Conservation (phyloP, 1,284 basidiomycete species). For the Ceratobasidium sp. region DNA sequence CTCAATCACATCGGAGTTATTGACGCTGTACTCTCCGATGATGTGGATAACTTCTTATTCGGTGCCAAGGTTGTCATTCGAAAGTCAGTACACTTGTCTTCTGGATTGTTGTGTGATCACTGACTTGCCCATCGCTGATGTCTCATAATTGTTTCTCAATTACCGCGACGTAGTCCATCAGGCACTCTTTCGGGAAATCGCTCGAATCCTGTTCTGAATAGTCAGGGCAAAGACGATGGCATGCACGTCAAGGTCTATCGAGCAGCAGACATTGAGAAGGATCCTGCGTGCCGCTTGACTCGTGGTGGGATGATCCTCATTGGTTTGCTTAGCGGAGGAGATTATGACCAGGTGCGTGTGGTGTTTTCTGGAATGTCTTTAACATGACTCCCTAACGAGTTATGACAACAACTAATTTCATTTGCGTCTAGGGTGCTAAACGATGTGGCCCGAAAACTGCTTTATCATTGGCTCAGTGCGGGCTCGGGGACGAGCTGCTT, state of each 20-base stretch:
- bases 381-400: not conserved
- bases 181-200: slow-evolving; percentile 76
- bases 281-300: slow-evolving; percentile 69
- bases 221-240: slow-evolving; percentile 74
- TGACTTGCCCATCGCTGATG: not conserved
- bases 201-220: slow-evolving; percentile 67
- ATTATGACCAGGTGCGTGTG: slow-evolving; percentile 76
- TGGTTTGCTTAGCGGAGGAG: slow-evolving; percentile 87
- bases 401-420: slow-evolving; percentile 1
- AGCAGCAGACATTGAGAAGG: slow-evolving; percentile 62
- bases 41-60: slow-evolving; percentile 92
- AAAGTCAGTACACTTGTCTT: slow-evolving; percentile 62
- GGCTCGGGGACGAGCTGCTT: slow-evolving; percentile 61
- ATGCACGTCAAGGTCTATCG: slow-evolving; percentile 77
- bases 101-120: not conserved
- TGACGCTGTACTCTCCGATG: slow-evolving; percentile 92
- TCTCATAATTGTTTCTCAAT: slow-evolving; percentile 35
- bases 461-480: slow-evolving; percentile 57
- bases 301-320: slow-evolving; percentile 85
- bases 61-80: slow-evolving; percentile 85
- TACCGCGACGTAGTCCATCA: slow-evolving; percentile 64
- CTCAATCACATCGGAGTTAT: slow-evolving; percentile 83
- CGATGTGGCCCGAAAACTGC: slow-evolving; percentile 55
- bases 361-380: slow-evolving; percentile 24
- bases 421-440: slow-evolving; percentile 40